Evolutionary conservation across 352 stramenopile species (phyloP), one percentile per base, ranked within the genome.

Genomic region (Phytophthora megakarya): DNA sequence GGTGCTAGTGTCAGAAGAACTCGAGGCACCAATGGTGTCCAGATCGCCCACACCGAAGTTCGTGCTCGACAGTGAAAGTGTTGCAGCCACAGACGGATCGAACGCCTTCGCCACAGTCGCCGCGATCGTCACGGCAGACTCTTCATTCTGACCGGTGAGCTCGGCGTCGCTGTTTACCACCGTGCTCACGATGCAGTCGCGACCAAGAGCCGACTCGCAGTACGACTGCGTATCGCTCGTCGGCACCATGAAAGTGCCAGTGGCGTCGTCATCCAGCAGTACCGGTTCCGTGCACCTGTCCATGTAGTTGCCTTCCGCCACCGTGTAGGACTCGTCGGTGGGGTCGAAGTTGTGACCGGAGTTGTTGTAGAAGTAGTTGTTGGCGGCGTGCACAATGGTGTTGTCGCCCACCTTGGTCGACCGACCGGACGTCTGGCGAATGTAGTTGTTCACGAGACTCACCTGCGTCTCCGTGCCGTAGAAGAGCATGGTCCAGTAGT

Each of bases 351-450:
- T 72, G 56, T 60, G 63, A 16, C 64, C 72, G 26, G 72, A 68
- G 58, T 77, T 84, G 59, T 69, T 70, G 33, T 51, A 67, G 72
- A 72, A 84, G 66, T 81, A 77, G 70, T 84, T 84, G 63, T 81
- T 81, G 32, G 56, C 72, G 4, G 70, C 59, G 48, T 81, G 72
- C 12, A 65, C 61, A 25, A 74, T 28, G 22, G 70, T 61, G 59
- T 11, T 65, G 35, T 52, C 65, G 21, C 57, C 58, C 35, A 70
- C 62, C 53, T 73, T 73, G 45, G 74, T 71, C 8, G 67, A 72
- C 44, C 71, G 71, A 1, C 71, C 71, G 5, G 74, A 82, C 50
- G 67, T 82, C 44, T 71, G 51, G 64, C 80, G 74, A 23, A 82
- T 50, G 42, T 50, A 76, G 59, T 81, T 81, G 48, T 75, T 68